Percentiles rank a stretch among this genome's conserved stretches.
Evolutionary conservation across 2,329 filamentous ascomycete genomes (phyloP).

Genomic region (Cercospora brassicicola): DNA sequence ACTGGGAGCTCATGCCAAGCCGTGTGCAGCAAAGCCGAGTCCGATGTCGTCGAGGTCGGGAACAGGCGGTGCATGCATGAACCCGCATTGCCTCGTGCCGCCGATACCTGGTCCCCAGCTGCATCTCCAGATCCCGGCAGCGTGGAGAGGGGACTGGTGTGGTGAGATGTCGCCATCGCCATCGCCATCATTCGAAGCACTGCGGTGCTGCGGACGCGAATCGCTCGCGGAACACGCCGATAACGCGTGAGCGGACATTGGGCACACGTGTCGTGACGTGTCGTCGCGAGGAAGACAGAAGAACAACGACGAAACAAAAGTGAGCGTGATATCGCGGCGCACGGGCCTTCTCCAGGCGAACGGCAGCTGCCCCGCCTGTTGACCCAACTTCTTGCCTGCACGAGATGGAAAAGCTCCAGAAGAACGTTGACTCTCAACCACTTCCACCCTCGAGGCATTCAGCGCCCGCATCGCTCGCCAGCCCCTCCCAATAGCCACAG

Average conservation of each 20-base stretch:
- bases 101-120: not conserved
- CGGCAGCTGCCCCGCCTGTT: not conserved
- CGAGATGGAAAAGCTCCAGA: not conserved
- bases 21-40: not conserved
- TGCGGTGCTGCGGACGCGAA: not conserved
- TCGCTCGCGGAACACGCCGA: not conserved
- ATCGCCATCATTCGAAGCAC: not conserved
- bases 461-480: not conserved
- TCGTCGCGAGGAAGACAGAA: not conserved
- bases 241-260: not conserved
- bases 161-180: not conserved
- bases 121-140: not conserved
- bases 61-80: not conserved
- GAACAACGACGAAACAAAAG: not conserved
- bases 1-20: not conserved
- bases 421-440: slow-evolving; percentile 1
- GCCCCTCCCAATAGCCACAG: not conserved
- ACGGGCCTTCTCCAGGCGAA: not conserved
- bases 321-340: not conserved
- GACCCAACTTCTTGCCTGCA: not conserved
- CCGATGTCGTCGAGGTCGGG: not conserved
- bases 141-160: not conserved
- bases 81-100: not conserved
- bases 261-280: not conserved
- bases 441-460: not conserved